These are phyloP conservation scores for Myrica gale DNA, from an alignment of 306 rosid genomes.

Conservation along the genomic window DNA sequence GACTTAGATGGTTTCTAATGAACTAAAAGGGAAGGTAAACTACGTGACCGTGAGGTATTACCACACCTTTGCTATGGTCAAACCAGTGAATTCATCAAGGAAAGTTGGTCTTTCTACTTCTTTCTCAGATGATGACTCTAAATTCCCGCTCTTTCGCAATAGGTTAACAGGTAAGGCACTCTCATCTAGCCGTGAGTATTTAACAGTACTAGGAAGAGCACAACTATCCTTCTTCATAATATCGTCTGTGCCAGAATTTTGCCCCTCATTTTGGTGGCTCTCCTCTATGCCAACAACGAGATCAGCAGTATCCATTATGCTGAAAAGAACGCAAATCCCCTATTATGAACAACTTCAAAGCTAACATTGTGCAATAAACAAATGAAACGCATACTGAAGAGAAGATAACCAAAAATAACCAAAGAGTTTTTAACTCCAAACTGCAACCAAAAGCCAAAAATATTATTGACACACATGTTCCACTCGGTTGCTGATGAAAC, in stretches of 20 bases:
- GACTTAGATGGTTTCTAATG: not conserved
- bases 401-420: not conserved
- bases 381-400: not conserved
- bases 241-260: not conserved
- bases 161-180: not conserved
- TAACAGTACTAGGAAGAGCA: not conserved
- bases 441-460: not conserved
- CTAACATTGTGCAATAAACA: not conserved
- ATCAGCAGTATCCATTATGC: not conserved
- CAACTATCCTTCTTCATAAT: not conserved
- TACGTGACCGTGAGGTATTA: not conserved
- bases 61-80: constrained; percentile 1
- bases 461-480: not conserved
- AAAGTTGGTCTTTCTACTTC: not conserved
- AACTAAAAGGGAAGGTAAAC: not conserved
- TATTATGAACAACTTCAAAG: not conserved
- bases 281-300: not conserved
- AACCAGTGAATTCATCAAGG: not conserved
- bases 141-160: not conserved
- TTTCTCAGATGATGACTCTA: not conserved
- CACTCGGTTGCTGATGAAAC: not conserved
- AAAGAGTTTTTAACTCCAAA: not conserved
- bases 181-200: not conserved
- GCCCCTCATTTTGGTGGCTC: constrained; percentile 1
- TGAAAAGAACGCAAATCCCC: not conserved